Base-by-base conservation (phyloP, 2,329 filamentous ascomycete species). In the Emericellopsis cladophorae region DNA sequence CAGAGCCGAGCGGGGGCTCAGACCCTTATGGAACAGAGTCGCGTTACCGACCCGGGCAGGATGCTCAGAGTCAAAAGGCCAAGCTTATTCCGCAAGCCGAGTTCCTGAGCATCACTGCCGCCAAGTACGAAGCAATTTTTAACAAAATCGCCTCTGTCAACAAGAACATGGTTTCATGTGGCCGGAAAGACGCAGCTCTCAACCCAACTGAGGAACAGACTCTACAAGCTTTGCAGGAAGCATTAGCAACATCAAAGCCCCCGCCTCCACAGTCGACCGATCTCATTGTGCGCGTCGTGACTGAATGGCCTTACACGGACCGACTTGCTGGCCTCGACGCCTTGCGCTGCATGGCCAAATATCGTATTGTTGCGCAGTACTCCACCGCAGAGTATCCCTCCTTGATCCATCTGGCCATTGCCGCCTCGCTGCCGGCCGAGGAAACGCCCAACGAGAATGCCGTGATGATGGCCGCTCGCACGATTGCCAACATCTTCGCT, bases 271-370 rank as follows among this genome's bases (percentile, higher is more conserved):
- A 65, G 15, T 72, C 77, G 1, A 59, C 90, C 4, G 66, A 78
- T 18, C 62, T 87, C 0, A 67, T 88, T 6, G 64, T 87, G 43
- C 85, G 80, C 51, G 72, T 93, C 40, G 75, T 79, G 15, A 86
- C 84, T 0, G 60, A 69, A 26, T 98, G 92, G 92, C 83, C 89
- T 3, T 79, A 82, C 40, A 69, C 79, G 11, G 84, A 86, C 49
- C 81, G 88, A 36, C 71, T 98, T 0, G 84, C 92, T 1, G 85
- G 80, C 11, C 73, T 98, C 1, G 92, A 96, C 57, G 68, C 96
- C 2, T 70, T 96, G 5, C 84, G 92, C n/a, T 79, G 93, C 38
- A 68, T 92, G 23, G 81, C 84, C 2, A 77, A 79, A 1, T 77
- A 76, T 5, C 75, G 84, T 1, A 62, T 73, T 1, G 74, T 79